Conservation (phyloP, 2,329 filamentous ascomycete genomes). For the Fusarium illudens region DNA sequence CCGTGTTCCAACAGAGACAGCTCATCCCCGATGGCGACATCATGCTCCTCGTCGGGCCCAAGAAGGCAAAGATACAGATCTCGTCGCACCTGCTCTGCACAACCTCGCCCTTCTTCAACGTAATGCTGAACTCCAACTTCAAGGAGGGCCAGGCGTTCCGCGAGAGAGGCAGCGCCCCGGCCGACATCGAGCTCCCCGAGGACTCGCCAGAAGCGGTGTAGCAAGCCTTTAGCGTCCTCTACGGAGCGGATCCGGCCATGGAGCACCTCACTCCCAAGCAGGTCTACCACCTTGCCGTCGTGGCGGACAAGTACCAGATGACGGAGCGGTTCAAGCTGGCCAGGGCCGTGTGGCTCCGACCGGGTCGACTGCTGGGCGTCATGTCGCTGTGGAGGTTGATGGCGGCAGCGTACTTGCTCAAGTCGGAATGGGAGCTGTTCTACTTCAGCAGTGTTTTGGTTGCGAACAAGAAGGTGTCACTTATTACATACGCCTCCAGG, state of each 20-base stretch:
- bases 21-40: not conserved
- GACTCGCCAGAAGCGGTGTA: not conserved
- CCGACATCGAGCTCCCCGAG: not conserved
- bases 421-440: not conserved
- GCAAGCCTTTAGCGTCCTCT: not conserved
- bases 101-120: not conserved
- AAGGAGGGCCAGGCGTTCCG: not conserved
- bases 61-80: not conserved
- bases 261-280: not conserved
- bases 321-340: not conserved
- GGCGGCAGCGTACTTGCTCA: too few relatives aligned
- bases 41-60: not conserved
- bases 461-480: not conserved
- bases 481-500: not conserved
- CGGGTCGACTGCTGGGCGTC: not conserved
- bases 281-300: not conserved
- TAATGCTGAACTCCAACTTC: conserved; percentile 5
- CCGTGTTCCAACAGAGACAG: not conserved
- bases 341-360: not conserved
- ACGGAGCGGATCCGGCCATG: not conserved
- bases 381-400: not conserved
- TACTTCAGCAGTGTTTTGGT: not conserved
- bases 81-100: not conserved
- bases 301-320: not conserved
- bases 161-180: accelerated